phyloP scores from a whole-genome alignment of 2,329 filamentous ascomycete species.

The Fusarium sp. region DNA sequence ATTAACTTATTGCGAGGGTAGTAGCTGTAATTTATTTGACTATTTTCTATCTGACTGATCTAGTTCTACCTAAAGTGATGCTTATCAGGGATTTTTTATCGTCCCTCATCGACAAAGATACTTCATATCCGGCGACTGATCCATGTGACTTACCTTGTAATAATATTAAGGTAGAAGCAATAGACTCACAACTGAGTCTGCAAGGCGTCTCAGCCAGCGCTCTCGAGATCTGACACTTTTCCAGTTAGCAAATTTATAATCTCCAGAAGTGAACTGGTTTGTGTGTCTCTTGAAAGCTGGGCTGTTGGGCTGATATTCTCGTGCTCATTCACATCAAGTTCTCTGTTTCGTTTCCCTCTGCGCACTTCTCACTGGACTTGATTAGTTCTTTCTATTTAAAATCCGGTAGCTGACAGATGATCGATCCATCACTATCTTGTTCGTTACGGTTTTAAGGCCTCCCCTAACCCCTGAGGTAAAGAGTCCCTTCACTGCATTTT shows the following conservation, averaged over 20 bases:
- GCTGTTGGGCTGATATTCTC: not conserved
- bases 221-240: not conserved
- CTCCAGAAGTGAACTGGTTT: not conserved
- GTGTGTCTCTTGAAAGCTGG: not conserved
- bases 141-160: no score
- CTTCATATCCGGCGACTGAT: not conserved
- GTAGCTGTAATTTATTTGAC: not conserved
- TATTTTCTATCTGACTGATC: not conserved
- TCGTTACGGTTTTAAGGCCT: no score
- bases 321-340: not conserved
- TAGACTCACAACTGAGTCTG: accelerated
- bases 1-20: not conserved
- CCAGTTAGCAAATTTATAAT: not conserved
- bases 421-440: no score
- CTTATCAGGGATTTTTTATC: not conserved
- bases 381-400: no score
- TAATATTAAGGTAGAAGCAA: no score
- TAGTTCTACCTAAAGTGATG: not conserved
- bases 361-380: no score
- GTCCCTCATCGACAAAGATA: not conserved
- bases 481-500: not conserved
- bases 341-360: no score
- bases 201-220: not conserved
- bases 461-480: no score
- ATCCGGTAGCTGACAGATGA: no score